Base-by-base conservation (phyloP, 2,329 filamentous ascomycete genomes). In the Ophiostoma himal-ulmi region DNA sequence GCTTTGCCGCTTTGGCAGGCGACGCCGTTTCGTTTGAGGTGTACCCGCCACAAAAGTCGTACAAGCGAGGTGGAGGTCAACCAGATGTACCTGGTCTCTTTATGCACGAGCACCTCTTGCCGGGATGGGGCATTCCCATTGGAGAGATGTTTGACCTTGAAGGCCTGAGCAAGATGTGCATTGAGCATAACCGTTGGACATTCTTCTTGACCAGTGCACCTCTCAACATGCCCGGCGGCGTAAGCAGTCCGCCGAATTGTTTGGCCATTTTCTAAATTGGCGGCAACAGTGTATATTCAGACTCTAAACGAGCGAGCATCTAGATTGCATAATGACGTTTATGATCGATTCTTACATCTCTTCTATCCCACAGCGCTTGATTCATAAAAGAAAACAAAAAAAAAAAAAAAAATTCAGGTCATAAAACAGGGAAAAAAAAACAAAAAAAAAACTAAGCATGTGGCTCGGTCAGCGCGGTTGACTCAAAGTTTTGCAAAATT, bases 191-290 rank as follows among this genome's bases (percentile, higher is more conserved):
- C 14, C 76, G 82, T 17, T 85, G 82, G 80, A 78, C 77, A 0
- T 86, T 86, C 71, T 86, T 86, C 72, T 75, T 86, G 26, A 79
- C 80, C 1, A 83, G 81, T 26, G 41, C 71, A 17, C 70, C 71
- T 7, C 60, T 72, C 1, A 72, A 72, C 20, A 72, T 72, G 70
- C 71, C 71, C 2, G 70, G 70, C 5, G 70, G 71, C 7, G 70
- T 72, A 1, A 70, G 71, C 60, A 72, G 71, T 39, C 68, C 68
- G 36, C 70, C 68, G 7, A 72, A 71, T 74, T 78, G 71, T 14
- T 4, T 71, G 37, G 71, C 71, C 3, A 70, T 71, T 17, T 72
- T 72, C 22, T 71, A 66, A 41, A 30, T 4, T 20, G 13, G 30
- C 3, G 52, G 52, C n/a, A 22, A 26, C 10, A 7, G 54, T 26